These are phyloP conservation scores for Xerophyta viscosa DNA, from an alignment of 106 monocot species.

Conservation along the genomic window DNA sequence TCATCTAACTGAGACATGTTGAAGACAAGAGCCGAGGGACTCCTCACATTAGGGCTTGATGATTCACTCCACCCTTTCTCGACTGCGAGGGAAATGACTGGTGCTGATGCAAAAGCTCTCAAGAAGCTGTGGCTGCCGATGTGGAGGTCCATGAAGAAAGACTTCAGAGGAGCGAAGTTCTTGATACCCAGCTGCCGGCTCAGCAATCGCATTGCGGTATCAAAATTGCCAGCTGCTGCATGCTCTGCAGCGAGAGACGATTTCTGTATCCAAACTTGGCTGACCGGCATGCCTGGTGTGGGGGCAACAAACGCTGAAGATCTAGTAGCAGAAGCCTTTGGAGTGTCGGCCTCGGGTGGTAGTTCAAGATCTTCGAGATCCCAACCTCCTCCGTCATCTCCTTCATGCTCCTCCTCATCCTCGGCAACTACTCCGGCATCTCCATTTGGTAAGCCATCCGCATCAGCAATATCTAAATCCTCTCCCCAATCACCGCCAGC, in stretches of 20 bases:
- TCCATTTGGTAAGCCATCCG: constrained; percentile 40
- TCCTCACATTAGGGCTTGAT: constrained; percentile 58
- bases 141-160: constrained; percentile 62
- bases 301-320: constrained; percentile 65
- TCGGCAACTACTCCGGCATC: constrained; percentile 32
- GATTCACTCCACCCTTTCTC: constrained; percentile 84
- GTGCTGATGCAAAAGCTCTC: constrained; percentile 38
- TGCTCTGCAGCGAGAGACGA: constrained; percentile 87
- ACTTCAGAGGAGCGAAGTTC: constrained; percentile 66
- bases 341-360: constrained; percentile 59
- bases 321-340: constrained; percentile 34
- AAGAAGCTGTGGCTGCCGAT: constrained; percentile 70
- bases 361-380: constrained; percentile 84
- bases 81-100: constrained; percentile 51
- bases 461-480: constrained; percentile 71
- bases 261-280: constrained; percentile 90
- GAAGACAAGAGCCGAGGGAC: constrained; percentile 68
- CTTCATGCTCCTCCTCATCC: constrained; percentile 51
- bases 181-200: constrained; percentile 78
- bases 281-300: constrained; percentile 73
- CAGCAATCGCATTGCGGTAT: constrained; percentile 79
- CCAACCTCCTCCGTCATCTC: constrained; percentile 72
- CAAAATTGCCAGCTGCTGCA: constrained; percentile 80
- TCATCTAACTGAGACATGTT: constrained; percentile 76
- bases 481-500: constrained; percentile 64